Conservation (phyloP, 768 basidiomycete genomes). For the Thelephora ganbajun region DNA sequence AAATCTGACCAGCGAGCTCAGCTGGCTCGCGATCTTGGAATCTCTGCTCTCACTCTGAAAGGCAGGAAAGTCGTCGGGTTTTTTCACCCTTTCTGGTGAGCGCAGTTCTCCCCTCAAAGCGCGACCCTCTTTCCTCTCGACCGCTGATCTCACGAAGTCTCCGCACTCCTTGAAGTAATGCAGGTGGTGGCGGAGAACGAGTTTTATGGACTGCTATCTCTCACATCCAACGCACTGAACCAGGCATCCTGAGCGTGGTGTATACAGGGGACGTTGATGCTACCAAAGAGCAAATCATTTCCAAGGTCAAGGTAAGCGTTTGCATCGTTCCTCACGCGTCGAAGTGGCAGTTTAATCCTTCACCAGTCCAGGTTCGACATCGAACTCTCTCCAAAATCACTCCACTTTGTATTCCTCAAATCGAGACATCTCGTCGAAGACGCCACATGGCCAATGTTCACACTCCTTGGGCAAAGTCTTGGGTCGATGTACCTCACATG, state of each 20-base stretch:
- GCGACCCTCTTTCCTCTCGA: neutral
- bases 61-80: slow-evolving; percentile 49
- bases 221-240: slow-evolving; percentile 54
- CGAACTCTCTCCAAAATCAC: slow-evolving; percentile 38
- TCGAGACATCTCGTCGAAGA: slow-evolving; percentile 68
- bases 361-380: slow-evolving; percentile 72
- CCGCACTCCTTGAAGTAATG: slow-evolving; percentile 44
- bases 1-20: neutral
- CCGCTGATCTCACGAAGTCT: slow-evolving; percentile 14
- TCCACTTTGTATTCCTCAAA: slow-evolving; percentile 74
- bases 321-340: neutral
- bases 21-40: slow-evolving; percentile 4
- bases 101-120: neutral
- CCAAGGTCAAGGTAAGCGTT: slow-evolving; percentile 56
- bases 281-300: slow-evolving; percentile 67
- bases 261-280: slow-evolving; percentile 83
- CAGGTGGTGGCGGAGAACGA: slow-evolving; percentile 92
- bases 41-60: neutral
- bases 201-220: slow-evolving; percentile 89
- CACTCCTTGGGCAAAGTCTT: slow-evolving; percentile 80
- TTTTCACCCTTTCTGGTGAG: slow-evolving; percentile 95
- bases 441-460: slow-evolving; percentile 77
- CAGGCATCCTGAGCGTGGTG: slow-evolving; percentile 56
- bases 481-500: slow-evolving; percentile 76
- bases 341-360: neutral